Evolutionary conservation across 306 rosid species (phyloP), one percentile per base, ranked within the genome.

Genomic region (Parietaria judaica): DNA sequence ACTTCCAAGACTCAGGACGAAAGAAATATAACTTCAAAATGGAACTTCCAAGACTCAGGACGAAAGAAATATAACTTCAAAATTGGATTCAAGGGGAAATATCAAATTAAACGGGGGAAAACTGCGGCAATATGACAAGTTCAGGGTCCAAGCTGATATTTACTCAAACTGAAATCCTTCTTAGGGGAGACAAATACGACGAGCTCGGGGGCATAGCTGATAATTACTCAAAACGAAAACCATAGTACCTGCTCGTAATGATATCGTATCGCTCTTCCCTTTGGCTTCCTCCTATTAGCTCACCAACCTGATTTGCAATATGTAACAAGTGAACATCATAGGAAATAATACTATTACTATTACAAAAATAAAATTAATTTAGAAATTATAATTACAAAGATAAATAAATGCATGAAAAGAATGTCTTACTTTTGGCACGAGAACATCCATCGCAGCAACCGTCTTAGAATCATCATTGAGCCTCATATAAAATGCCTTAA

Each of bases 391-490:
- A 8, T 46, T 46, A 49, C 44, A 10, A 11, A 43, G 57, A n/a
- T 11, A 11, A 34, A 58, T 12, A 14, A 70, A 46, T 51, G 14
- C 9, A 54, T 6, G 58, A n/a, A 59, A 31, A 51, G 60, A n/a
- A 57, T 49, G 17, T 34, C 34, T 45, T 63, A 94, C 97, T 97
- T 88, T 94, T 23, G 99, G 99, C 43, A 88, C 97, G 64, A 94
- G 90, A 41, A 94, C 99, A 81, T 94, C 99, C 97, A 94, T 94
- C 12, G 95, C 99, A 67, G 99, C 95, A 68, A 94, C 97, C 2
- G 95, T 94, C 73, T 88, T 84, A 7, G 23, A 65, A 69, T 94
- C 95, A 54, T 94, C 97, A 61, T 94, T 94, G 77, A 94, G 83
- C 36, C 90, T 87, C 97, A 88, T 94, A 84, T 94, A 94, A 74